A percentile compares a stretch with the other conserved stretches of the same genome.
phyloP scores from a whole-genome alignment of 2,329 filamentous ascomycete species.

The Cryphonectria radicalis region DNA sequence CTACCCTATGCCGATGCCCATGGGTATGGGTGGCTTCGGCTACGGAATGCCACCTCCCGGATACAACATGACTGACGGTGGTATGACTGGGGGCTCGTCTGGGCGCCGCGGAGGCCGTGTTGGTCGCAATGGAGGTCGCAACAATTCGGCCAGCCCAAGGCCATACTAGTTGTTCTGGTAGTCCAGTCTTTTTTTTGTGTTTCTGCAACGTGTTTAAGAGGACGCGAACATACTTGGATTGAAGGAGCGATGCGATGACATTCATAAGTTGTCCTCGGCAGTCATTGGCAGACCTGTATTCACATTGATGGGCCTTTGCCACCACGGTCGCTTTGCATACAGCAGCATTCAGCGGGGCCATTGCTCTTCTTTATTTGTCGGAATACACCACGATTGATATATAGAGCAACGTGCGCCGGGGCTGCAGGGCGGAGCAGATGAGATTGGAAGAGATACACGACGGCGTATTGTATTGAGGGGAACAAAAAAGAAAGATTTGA shows the following conservation, averaged over 20 bases:
- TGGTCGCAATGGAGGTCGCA: constrained; percentile 25
- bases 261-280: background rate
- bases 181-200: background rate
- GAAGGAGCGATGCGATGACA: background rate
- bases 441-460: constrained; percentile 17
- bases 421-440: background rate
- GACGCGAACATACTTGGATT: background rate
- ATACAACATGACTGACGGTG: constrained; percentile 26
- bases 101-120: constrained; percentile 28
- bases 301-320: background rate
- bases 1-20: constrained; percentile 48
- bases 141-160: constrained; percentile 28
- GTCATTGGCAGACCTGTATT: constrained; percentile 2
- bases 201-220: background rate
- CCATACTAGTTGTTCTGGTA: constrained; percentile 21
- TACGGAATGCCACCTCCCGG: constrained; percentile 40
- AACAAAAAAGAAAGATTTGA: constrained; percentile 15
- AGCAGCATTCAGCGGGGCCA: constrained; percentile 15
- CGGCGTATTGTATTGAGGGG: constrained; percentile 11
- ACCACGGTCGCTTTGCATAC: constrained; percentile 18
- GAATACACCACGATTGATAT: constrained; percentile 8
- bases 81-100: constrained; percentile 25
- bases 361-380: background rate
- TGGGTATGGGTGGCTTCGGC: constrained; percentile 47
- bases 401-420: constrained; percentile 9